phyloP scores from a whole-genome alignment of 176 grass and related monocot genomes.

The Oryza coarctata region DNA sequence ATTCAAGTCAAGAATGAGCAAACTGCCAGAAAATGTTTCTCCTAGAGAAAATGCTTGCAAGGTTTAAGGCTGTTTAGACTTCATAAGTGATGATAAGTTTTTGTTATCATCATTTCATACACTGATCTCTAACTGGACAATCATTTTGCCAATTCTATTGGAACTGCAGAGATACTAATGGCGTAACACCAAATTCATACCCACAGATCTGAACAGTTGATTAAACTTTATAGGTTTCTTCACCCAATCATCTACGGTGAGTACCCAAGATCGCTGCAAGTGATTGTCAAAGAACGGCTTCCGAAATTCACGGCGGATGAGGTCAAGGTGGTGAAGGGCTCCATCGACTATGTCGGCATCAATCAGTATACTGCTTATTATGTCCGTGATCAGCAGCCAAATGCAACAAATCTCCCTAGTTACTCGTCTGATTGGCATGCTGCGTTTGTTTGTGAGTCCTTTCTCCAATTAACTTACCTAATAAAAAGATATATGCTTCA shows the following conservation, averaged over 20 bases:
- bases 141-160: neutral
- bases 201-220: neutral
- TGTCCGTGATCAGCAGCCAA: constrained; percentile 27
- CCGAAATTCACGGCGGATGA: constrained; percentile 54
- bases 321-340: constrained; percentile 54
- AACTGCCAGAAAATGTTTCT: neutral
- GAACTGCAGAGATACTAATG: neutral
- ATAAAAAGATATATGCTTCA: too few relatives aligned
- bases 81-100: neutral
- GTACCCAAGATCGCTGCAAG: constrained; percentile 53
- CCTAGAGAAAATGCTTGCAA: neutral
- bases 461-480: neutral
- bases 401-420: constrained; percentile 24
- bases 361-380: constrained; percentile 75
- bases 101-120: too few relatives aligned
- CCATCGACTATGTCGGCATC: constrained; percentile 52
- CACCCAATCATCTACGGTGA: constrained; percentile 60
- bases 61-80: neutral
- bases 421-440: constrained; percentile 59
- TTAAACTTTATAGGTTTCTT: constrained; percentile 46
- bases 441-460: constrained; percentile 47
- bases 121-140: neutral
- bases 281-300: constrained; percentile 62
- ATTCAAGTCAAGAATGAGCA: neutral
- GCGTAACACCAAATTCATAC: too few relatives aligned